Percentiles rank a stretch among this genome's conserved stretches.
Conservation (phyloP, 2,329 filamentous ascomycete genomes). For the Capronia epimyces region DNA sequence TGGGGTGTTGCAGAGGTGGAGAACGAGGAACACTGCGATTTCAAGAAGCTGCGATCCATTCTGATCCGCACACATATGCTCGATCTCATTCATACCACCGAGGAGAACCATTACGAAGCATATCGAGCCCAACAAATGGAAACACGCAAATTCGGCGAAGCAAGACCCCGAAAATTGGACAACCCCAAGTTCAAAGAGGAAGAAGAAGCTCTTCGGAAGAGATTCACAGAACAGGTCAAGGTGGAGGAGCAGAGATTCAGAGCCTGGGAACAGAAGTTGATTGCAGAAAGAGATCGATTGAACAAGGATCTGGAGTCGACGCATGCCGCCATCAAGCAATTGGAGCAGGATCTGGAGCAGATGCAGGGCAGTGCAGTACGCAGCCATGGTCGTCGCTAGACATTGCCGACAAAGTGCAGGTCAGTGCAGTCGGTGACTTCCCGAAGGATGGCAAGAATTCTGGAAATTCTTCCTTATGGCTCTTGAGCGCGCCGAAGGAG, state of each 20-base stretch:
- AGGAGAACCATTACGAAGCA: constrained; percentile 98
- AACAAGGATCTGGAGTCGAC: constrained; percentile 99
- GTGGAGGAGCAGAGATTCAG: constrained; percentile 98
- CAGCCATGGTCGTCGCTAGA: constrained; percentile 87
- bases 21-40: constrained; percentile 99
- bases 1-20: constrained; percentile 99
- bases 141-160: constrained; percentile 98
- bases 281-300: constrained; percentile 93
- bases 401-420: constrained; percentile 1
- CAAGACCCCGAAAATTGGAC: constrained; percentile 92
- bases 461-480: constrained; percentile 17
- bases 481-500: background rate
- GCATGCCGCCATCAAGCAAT: constrained; percentile 64
- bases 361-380: constrained; percentile 88
- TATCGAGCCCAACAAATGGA: constrained; percentile 99
- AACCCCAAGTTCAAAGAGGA: constrained; percentile 99
- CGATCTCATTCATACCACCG: constrained; percentile 98
- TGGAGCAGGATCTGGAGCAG: constrained; percentile 82
- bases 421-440: background rate
- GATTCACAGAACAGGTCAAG: constrained; percentile 99
- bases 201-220: constrained; percentile 95
- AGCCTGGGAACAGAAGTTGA: constrained; percentile 99
- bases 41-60: constrained; percentile 99
- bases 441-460: constrained; percentile 10
- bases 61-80: constrained; percentile 99